A percentile compares a stretch with the other conserved stretches of the same genome.
Evolutionary conservation across 192 early-diverging fungal species (phyloP).

Genomic region (Coemansia sp.): DNA sequence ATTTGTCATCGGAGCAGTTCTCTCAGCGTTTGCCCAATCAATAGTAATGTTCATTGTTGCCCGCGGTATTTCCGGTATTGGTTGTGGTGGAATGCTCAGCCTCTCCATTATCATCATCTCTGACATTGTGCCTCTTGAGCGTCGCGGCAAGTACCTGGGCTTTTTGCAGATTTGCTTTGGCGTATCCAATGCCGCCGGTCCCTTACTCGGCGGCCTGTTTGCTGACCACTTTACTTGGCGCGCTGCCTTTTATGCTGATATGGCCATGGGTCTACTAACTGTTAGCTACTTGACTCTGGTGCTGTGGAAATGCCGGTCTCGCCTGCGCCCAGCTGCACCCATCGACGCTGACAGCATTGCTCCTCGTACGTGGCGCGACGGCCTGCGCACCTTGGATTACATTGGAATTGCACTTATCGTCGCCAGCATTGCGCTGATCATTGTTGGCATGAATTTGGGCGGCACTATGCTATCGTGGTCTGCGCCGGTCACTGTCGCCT

Average conservation of each 20-base stretch:
- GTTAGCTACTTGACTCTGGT: conserved; percentile 56
- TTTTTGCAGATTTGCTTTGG: conserved; percentile 59
- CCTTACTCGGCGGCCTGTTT: conserved; percentile 63
- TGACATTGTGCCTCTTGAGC: conserved; percentile 70
- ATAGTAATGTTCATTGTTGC: conserved; percentile 66
- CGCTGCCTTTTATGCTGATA: conserved; percentile 82
- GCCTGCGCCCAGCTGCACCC: conserved; percentile 25
- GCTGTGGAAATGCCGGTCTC: conserved; percentile 55
- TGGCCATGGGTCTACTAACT: conserved; percentile 69
- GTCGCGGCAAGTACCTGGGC: conserved; percentile 76
- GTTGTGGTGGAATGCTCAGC: conserved; percentile 67
- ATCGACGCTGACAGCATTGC: neutral
- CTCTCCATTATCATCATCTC: conserved; percentile 75
- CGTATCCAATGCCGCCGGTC: conserved; percentile 62
- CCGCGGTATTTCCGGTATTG: conserved; percentile 74
- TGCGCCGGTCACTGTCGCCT: conserved; percentile 56
- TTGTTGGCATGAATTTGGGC: conserved; percentile 77
- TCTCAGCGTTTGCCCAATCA: conserved; percentile 44
- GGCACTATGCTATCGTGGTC: conserved; percentile 65
- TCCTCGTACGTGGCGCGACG: conserved; percentile 23
- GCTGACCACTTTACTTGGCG: conserved; percentile 58
- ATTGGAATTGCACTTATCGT: conserved; percentile 62
- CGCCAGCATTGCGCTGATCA: conserved; percentile 61
- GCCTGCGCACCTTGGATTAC: conserved; percentile 61
- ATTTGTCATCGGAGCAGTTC: conserved; percentile 52